Percentiles rank a stretch among this genome's conserved stretches.
These are phyloP conservation scores for Dendrobium chrysotoxum DNA, from an alignment of 106 monocot species.

Conservation along the genomic window DNA sequence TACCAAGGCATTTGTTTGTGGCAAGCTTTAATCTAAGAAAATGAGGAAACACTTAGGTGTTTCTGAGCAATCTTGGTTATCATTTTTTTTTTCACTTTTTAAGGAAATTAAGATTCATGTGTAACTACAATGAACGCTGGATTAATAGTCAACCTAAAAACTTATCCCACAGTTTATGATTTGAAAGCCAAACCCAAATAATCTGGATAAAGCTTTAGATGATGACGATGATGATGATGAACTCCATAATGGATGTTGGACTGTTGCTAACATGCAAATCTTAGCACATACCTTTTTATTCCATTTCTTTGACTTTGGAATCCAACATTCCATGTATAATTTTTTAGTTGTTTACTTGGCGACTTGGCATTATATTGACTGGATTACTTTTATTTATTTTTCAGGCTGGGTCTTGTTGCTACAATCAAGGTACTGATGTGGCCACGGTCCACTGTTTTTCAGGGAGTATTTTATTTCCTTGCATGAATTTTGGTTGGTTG, in stretches of 20 bases:
- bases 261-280: neutral
- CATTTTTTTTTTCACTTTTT: neutral
- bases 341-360: neutral
- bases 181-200: neutral
- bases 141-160: neutral
- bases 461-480: neutral
- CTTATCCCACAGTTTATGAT: neutral
- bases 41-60: neutral
- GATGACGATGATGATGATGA: neutral
- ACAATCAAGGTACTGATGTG: slow-evolving; percentile 9
- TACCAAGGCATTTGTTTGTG: neutral
- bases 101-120: neutral
- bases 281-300: neutral
- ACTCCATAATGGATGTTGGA: neutral
- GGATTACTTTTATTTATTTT: neutral
- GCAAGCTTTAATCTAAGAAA: neutral
- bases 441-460: neutral
- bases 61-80: neutral
- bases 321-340: neutral
- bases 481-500: too few relatives aligned
- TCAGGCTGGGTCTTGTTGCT: slow-evolving; percentile 13
- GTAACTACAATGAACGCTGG: neutral
- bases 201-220: neutral
- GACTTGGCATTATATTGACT: slow-evolving; percentile 1
- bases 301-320: neutral